phyloP scores from a whole-genome alignment of 768 basidiomycete species.

The Naganishia vishniacii region DNA sequence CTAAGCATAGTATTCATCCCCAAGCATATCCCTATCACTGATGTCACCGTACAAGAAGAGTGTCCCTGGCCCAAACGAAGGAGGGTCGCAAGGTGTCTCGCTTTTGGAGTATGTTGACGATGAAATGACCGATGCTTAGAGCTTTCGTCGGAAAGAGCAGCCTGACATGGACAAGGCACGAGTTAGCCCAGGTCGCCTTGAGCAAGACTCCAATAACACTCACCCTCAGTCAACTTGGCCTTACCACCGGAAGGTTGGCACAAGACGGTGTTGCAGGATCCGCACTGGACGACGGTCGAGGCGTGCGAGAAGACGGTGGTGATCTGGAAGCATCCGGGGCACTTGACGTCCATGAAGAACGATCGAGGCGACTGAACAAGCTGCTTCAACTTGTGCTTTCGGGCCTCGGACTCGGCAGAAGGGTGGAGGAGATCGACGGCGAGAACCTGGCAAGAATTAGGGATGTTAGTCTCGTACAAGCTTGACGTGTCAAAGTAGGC shows the following conservation, averaged over 20 bases:
- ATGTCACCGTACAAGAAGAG: constrained; percentile 21
- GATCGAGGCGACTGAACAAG: constrained; percentile 98
- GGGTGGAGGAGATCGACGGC: constrained; percentile 97
- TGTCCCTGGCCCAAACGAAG: constrained; percentile 20
- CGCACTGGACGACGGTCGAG: constrained; percentile 92
- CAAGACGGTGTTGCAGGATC: constrained; percentile 83
- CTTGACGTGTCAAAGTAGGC: no score
- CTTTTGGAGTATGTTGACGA: constrained; percentile 17
- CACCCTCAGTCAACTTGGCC: constrained; percentile 95
- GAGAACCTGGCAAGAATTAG: constrained; percentile 63
- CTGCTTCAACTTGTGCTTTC: constrained; percentile 97
- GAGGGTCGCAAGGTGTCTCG: constrained; percentile 20
- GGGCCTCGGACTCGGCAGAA: constrained; percentile 73
- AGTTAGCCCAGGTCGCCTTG: not conserved
- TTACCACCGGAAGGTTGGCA: constrained; percentile 99
- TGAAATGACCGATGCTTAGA: constrained; percentile 19
- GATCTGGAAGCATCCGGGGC: constrained; percentile 61
- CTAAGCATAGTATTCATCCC: constrained; percentile 21
- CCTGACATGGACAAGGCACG: constrained; percentile 53
- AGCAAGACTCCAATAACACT: constrained; percentile 39
- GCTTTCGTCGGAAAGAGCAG: constrained; percentile 94
- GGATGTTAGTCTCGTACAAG: not conserved
- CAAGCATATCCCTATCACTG: constrained; percentile 20
- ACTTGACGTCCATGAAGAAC: constrained; percentile 99
- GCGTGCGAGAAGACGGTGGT: constrained; percentile 97